A percentile compares a stretch with the other conserved stretches of the same genome.
These are phyloP conservation scores for Acanthamoeba culbertsoni DNA, from an alignment of 208 protist species.

Conservation along the genomic window DNA sequence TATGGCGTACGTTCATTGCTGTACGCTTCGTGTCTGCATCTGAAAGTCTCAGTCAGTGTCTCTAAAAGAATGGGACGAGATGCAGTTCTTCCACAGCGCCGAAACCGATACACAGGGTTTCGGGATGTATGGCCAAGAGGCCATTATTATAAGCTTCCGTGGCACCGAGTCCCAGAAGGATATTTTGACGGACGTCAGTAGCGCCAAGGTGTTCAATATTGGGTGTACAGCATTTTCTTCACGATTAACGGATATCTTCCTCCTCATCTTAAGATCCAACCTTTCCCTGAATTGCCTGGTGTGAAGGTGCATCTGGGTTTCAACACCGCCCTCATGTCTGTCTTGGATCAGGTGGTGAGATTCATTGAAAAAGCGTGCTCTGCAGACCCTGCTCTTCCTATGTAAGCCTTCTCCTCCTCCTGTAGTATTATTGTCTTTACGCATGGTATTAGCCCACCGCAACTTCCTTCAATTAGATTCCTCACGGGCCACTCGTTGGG, in stretches of 20 bases:
- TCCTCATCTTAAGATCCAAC: background rate
- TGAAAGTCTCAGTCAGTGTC: too few species aligned
- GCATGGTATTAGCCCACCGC: too few species aligned
- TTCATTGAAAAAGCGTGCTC: background rate
- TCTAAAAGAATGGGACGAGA: background rate
- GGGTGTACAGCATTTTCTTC: too few species aligned
- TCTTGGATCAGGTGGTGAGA: background rate
- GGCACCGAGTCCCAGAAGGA: conserved; percentile 31
- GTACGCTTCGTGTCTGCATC: background rate
- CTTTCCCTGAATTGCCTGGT: background rate
- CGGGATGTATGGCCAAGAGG: background rate
- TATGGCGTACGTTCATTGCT: background rate
- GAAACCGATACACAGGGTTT: background rate
- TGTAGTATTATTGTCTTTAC: background rate
- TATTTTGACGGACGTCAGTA: conserved; percentile 2
- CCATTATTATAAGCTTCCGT: conserved; percentile 28
- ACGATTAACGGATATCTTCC: background rate
- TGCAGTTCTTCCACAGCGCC: background rate
- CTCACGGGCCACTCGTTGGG: conserved; percentile 50
- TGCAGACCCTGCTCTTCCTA: background rate
- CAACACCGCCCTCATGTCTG: background rate
- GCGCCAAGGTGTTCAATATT: background rate
- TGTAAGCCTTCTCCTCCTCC: background rate
- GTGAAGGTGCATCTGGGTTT: background rate
- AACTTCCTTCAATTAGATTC: too few species aligned